phyloP scores from a whole-genome alignment of 1,139 yeast species.

The Kurtzmaniella quercitrusa region DNA sequence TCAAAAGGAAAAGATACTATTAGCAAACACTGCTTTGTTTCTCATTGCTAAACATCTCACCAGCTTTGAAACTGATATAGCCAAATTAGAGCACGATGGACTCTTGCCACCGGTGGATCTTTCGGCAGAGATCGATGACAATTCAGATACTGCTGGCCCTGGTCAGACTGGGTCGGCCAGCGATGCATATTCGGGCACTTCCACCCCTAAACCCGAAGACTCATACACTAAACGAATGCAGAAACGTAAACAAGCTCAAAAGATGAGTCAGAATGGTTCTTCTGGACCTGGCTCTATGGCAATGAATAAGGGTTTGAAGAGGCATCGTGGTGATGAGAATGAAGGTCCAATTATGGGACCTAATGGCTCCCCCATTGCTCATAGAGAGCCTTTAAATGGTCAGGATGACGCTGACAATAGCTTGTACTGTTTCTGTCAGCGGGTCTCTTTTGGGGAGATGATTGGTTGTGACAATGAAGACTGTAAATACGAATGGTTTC shows the following conservation, averaged over 20 bases:
- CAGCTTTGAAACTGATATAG: constrained; percentile 71
- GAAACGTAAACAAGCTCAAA: constrained; percentile 15
- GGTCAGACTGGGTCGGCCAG: constrained; percentile 14
- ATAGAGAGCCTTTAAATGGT: constrained; percentile 2
- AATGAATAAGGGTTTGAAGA: constrained; percentile 1
- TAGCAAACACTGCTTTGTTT: constrained; percentile 82
- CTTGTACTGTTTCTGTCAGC: constrained; percentile 77
- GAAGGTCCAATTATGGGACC: constrained; percentile 10
- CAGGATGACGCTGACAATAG: constrained; percentile 62
- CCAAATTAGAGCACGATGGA: constrained; percentile 75
- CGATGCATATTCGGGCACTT: constrained; percentile 26
- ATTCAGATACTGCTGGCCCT: constrained; percentile 4
- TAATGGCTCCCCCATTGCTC: constrained; percentile 3
- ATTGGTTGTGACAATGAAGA: constrained; percentile 84
- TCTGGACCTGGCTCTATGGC: background rate
- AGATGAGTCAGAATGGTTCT: background rate
- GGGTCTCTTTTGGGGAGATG: constrained; percentile 87
- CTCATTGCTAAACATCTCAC: constrained; percentile 69
- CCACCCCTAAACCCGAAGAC: constrained; percentile 27
- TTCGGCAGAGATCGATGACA: constrained; percentile 15
- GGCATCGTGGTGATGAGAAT: constrained; percentile 12
- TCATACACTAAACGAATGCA: constrained; percentile 17
- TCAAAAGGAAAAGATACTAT: constrained; percentile 72
- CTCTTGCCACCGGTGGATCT: constrained; percentile 56
- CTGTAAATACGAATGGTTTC: constrained; percentile 87